Conservation (phyloP, 805 yeast genomes). For the Pichia kluyveri region DNA sequence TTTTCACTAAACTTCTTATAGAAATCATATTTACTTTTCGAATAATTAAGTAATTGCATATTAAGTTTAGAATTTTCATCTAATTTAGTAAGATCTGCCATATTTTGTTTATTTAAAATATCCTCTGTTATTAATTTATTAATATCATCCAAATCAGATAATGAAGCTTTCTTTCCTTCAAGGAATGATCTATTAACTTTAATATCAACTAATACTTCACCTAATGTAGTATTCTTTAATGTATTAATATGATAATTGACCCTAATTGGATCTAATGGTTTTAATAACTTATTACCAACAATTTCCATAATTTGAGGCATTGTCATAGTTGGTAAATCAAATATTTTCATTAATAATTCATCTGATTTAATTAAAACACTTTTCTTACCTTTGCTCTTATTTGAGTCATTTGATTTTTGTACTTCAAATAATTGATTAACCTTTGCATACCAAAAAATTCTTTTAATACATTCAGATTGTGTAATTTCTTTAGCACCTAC, state of each 20-base stretch:
- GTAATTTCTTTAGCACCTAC: constrained; percentile 73
- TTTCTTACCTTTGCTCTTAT: constrained; percentile 11
- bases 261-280: constrained; percentile 73
- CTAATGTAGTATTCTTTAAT: constrained; percentile 67
- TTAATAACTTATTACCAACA: constrained; percentile 54
- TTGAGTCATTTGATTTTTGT: constrained; percentile 12
- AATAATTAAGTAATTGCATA: constrained; percentile 43
- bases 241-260: constrained; percentile 71
- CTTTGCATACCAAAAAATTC: constrained; percentile 28
- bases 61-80: constrained; percentile 35
- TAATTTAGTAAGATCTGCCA: constrained; percentile 28
- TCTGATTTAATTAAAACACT: constrained; percentile 31
- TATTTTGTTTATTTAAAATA: constrained; percentile 32
- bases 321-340: constrained; percentile 45
- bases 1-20: constrained; percentile 64
- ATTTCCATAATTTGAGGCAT: constrained; percentile 67
- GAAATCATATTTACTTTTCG: constrained; percentile 65
- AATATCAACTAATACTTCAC: constrained; percentile 73
- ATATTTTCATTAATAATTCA: constrained; percentile 35
- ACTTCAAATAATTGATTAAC: constrained; percentile 29
- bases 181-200: constrained; percentile 37
- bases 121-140: constrained; percentile 36
- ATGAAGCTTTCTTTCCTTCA: constrained; percentile 26
- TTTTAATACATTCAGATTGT: constrained; percentile 65
- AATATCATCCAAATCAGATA: constrained; percentile 30